Evolutionary conservation across 257 asterid genomes (phyloP), one percentile per base, ranked within the genome.

Genomic region (Misopates orontium): DNA sequence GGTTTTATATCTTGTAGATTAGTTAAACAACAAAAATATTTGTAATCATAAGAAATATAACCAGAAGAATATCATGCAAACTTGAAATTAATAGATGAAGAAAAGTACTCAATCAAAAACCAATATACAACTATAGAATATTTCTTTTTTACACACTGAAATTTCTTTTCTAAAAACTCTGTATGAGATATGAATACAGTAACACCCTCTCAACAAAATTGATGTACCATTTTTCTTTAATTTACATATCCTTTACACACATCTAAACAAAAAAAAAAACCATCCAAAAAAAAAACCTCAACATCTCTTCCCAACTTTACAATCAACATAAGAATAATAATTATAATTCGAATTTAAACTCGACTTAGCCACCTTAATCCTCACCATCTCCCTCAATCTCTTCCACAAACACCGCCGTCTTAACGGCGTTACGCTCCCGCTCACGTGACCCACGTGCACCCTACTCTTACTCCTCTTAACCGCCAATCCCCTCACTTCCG

Each of bases 401-500:
- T 68, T 83, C 96, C 95, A 84, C 60, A 82, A 74, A 72, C 87
- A 85, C 0, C 94, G 94, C 73, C 88, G 63, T 76, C 95, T 65
- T 77, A 85, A 67, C 4, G 88, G 85, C 5, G 95, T 72, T 0
- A 75, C 66, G 14, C 52, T 67, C 31, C 85, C 88, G 8, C 56
- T 66, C 79, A 65, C 78, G 72, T 84, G 82, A 69, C 47, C 28
- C 81, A 69, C 76, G 40, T 75, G 75, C 58, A 39, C 41, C 73
- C 55, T 81, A 71, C 85, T 83, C 84, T 84, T 87, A 1, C 84
- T 77, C 85, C 84, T 77, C 64, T 76, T 85, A 45, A 85, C 77
- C 16, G 74, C 63, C 65, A 89, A 21, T 13, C 98, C 98, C 23
- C 91, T 87, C 2, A 87, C 72, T 54, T 90, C 98, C 78, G 98